Evolutionary conservation across 1,284 basidiomycete species (phyloP), one percentile per base, ranked within the genome.

Genomic region (Trichosporon ovoides): DNA sequence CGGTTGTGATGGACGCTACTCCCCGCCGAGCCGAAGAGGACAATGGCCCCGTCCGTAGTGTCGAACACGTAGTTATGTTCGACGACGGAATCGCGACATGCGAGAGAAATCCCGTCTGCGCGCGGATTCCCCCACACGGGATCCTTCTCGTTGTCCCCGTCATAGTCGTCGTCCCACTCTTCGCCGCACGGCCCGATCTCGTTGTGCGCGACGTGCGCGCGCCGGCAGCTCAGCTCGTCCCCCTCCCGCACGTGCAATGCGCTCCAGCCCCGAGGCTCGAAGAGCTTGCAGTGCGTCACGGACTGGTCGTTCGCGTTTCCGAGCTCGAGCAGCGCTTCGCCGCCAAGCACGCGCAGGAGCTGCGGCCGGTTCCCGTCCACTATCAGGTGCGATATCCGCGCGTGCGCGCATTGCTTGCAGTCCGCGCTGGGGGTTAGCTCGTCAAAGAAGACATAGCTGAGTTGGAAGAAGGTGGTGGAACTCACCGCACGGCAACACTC

Each of bases 161-260:
- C 77, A 52, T 79, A 79, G 7, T 74, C 73, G 46, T 73, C 69
- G 57, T 79, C 77, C 77, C 77, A 78, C 62, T 79, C 77, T 56
- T 79, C 77, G 10, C 77, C 77, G 31, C 71, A 73, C 4, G 77
- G 77, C 2, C 77, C 77, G 52, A 78, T 77, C 28, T 74, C 76
- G 58, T 78, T 78, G 37, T 73, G 62, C 6, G 63, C 58, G 7
- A 78, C 59, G 10, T 62, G 57, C 2, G 69, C 74, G 16, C 64
- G 67, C 16, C 63, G 63, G 57, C 77, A 79, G 37, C 73, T 69
- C 53, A 70, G 71, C 53, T 62, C 59, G 60, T 79, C 75, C 0
- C 77, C 77, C 58, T 79, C 77, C 38, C 77, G 63, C 50, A 76
- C 72, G 65, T 79, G 77, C 40, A 79, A 58, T 3, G 77, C 76